Conservation (phyloP, 2,329 filamentous ascomycete species). For the Aspergillus proliferans region DNA sequence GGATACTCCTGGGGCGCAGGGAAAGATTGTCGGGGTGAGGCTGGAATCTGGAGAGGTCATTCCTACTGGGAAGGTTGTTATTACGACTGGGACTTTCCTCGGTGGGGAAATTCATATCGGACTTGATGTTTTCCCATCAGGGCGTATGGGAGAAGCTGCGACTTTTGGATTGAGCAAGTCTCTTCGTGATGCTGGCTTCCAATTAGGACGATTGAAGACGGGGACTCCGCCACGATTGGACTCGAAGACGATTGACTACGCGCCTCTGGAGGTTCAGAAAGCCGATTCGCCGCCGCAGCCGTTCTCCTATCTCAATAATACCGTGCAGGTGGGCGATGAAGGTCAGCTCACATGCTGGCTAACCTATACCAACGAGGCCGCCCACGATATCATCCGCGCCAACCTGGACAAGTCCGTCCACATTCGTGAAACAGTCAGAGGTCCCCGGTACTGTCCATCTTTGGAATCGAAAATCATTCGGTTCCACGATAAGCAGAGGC, state of each 20-base stretch:
- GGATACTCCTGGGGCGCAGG: slow-evolving; percentile 49
- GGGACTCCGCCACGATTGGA: slow-evolving; percentile 88
- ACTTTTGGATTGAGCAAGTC: slow-evolving; percentile 91
- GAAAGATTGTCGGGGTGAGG: slow-evolving; percentile 75
- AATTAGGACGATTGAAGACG: slow-evolving; percentile 85
- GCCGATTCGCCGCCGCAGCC: slow-evolving; percentile 83
- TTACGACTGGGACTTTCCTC: slow-evolving; percentile 93
- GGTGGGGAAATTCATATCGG: slow-evolving; percentile 96
- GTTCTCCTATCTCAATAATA: slow-evolving; percentile 83
- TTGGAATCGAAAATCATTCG: slow-evolving; percentile 89
- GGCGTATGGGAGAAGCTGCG: slow-evolving; percentile 87
- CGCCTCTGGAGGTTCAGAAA: slow-evolving; percentile 61
- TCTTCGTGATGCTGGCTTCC: slow-evolving; percentile 78
- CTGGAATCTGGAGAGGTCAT: slow-evolving; percentile 84
- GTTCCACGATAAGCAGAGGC: slow-evolving; percentile 71
- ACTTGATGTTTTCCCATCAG: slow-evolving; percentile 74
- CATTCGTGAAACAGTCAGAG: slow-evolving; percentile 90
- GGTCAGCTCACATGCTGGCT: slow-evolving; percentile 80
- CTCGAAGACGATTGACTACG: slow-evolving; percentile 73
- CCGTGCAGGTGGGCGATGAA: slow-evolving; percentile 61
- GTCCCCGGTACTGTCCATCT: slow-evolving; percentile 91
- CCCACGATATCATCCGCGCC: slow-evolving; percentile 75
- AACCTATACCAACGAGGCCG: slow-evolving; percentile 76
- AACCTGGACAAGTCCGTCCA: slow-evolving; percentile 97
- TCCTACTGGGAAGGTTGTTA: slow-evolving; percentile 73